A percentile compares a stretch with the other conserved stretches of the same genome.
phyloP scores from a whole-genome alignment of 768 basidiomycete species.

The Mycena pura region DNA sequence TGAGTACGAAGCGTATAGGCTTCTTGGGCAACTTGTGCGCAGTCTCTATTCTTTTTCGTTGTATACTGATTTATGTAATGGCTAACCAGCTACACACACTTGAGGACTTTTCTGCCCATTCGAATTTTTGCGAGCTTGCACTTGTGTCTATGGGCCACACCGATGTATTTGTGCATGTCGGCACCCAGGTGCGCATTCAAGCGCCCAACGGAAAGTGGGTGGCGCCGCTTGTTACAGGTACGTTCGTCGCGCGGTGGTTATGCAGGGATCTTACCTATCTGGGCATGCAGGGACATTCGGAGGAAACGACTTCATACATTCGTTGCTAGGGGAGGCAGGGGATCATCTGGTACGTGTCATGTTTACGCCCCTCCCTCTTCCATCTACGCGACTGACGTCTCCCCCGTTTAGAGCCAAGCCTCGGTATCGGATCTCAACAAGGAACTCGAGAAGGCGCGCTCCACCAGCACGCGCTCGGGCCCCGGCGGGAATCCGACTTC shows the following conservation, averaged over 20 bases:
- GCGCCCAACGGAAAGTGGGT: constrained; percentile 79
- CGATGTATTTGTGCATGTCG: constrained; percentile 87
- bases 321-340: constrained; percentile 63
- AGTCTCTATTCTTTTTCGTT: constrained; percentile 19
- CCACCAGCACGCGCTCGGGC: constrained; percentile 45
- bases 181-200: constrained; percentile 76
- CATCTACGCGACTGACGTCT: not conserved
- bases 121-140: constrained; percentile 87
- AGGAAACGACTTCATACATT: constrained; percentile 79
- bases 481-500: constrained; percentile 47
- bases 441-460: constrained; percentile 74
- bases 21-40: constrained; percentile 74
- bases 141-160: constrained; percentile 76
- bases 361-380: not conserved
- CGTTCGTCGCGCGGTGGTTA: not conserved
- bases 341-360: constrained; percentile 31
- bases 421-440: constrained; percentile 89
- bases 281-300: constrained; percentile 68
- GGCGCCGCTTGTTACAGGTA: constrained; percentile 83
- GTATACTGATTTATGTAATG: not conserved
- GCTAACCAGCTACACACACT: constrained; percentile 71
- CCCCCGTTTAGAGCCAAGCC: constrained; percentile 53
- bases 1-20: constrained; percentile 79
- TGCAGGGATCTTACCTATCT: not conserved
- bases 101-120: constrained; percentile 90